Conservation (phyloP, 2,329 filamentous ascomycete genomes). For the Daldinia sp. region DNA sequence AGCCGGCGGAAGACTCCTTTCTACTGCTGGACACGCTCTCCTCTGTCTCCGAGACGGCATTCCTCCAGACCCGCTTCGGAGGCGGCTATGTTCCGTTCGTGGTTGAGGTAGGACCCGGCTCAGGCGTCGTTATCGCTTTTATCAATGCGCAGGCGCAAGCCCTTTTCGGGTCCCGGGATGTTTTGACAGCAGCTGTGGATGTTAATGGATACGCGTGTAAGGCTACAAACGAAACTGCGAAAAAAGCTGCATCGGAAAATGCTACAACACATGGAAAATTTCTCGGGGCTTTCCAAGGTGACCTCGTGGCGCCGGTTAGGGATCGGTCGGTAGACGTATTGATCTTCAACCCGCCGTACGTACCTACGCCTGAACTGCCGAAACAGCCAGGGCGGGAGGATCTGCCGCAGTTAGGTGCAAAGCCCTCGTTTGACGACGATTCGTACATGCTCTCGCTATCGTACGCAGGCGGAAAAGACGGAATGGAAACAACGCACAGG, state of each 20-base stretch:
- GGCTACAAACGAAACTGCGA: conserved; percentile 76
- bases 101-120: conserved; percentile 89
- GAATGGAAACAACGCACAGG: conserved; percentile 91
- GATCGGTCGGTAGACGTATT: conserved; percentile 76
- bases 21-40: conserved; percentile 92
- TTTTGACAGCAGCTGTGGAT: conserved; percentile 81
- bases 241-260: conserved; percentile 52
- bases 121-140: conserved; percentile 93
- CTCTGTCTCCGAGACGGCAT: conserved; percentile 70
- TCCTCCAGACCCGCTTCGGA: conserved; percentile 71
- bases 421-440: conserved; percentile 74
- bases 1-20: conserved; percentile 95
- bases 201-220: conserved; percentile 84
- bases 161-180: conserved; percentile 75
- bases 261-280: conserved; percentile 57
- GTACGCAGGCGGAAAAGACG: conserved; percentile 87
- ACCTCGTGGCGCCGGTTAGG: conserved; percentile 72
- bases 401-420: conserved; percentile 36
- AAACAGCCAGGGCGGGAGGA: conserved; percentile 51
- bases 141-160: conserved; percentile 74
- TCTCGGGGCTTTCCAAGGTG: conserved; percentile 72
- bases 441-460: conserved; percentile 84
- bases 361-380: conserved; percentile 82
- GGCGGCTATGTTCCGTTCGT: conserved; percentile 63
- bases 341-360: conserved; percentile 97